Evolutionary conservation across 352 stramenopile genomes (phyloP).

Genomic region (Globisporangium solare): DNA sequence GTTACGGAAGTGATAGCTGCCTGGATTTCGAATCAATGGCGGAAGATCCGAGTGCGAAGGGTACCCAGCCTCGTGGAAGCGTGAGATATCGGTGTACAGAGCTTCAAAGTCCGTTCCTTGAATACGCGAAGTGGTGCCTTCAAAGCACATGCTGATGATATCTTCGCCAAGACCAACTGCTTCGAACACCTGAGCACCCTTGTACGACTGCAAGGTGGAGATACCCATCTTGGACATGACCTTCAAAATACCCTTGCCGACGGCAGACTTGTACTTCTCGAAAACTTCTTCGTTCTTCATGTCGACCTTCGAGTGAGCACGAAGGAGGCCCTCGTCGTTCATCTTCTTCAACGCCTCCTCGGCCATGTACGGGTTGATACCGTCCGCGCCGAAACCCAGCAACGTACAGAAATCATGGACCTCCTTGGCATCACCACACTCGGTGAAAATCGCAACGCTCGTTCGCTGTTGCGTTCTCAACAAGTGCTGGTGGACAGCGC

Average conservation of each 20-base stretch:
- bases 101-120: slow-evolving; percentile 93
- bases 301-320: slow-evolving; percentile 49
- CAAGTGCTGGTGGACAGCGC: slow-evolving; percentile 95
- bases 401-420: slow-evolving; percentile 95
- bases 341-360: slow-evolving; percentile 95
- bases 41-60: slow-evolving; percentile 65
- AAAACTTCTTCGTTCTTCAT: slow-evolving; percentile 58
- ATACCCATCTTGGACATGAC: slow-evolving; percentile 96
- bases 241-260: slow-evolving; percentile 70
- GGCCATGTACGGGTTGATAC: slow-evolving; percentile 94
- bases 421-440: slow-evolving; percentile 94
- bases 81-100: slow-evolving; percentile 92
- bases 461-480: slow-evolving; percentile 90
- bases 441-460: slow-evolving; percentile 89
- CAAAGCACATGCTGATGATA: slow-evolving; percentile 88
- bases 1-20: slow-evolving; percentile 95
- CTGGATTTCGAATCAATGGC: slow-evolving; percentile 91
- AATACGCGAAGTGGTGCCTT: slow-evolving; percentile 87
- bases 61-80: slow-evolving; percentile 90
- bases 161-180: slow-evolving; percentile 91
- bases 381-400: slow-evolving; percentile 93
- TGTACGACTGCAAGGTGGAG: slow-evolving; percentile 93
- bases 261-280: slow-evolving; percentile 57
- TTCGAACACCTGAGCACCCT: slow-evolving; percentile 96
- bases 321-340: slow-evolving; percentile 89